Conservation (phyloP, 768 basidiomycete genomes). For the Boletus rubescentipes region DNA sequence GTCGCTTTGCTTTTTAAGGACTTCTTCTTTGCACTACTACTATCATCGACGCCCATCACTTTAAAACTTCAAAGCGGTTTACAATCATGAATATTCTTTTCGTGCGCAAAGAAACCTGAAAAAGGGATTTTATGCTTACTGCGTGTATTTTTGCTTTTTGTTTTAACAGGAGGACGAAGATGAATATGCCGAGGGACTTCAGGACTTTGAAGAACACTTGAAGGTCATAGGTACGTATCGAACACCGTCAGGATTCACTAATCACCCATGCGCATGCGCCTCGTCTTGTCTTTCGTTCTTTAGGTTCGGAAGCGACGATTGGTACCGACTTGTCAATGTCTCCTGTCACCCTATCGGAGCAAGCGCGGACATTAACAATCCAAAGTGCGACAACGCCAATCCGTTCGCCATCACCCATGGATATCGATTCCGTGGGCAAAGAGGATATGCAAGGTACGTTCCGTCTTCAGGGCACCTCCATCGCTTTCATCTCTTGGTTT, state of each 20-base stretch:
- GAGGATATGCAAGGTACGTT: conserved; percentile 20
- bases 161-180: conserved; percentile 26
- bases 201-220: conserved; percentile 9
- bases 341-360: conserved; percentile 18
- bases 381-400: conserved; percentile 5
- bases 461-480: not conserved
- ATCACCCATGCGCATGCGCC: not conserved
- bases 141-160: not conserved
- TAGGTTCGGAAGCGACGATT: conserved; percentile 7
- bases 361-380: conserved; percentile 19
- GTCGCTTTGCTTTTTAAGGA: not conserved
- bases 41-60: conserved; percentile 8
- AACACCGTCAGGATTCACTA: not conserved
- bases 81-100: conserved; percentile 19
- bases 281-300: not conserved
- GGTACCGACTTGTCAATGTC: conserved; percentile 16
- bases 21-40: conserved; percentile 3
- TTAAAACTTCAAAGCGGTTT: conserved; percentile 5
- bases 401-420: conserved; percentile 25
- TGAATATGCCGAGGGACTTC: conserved; percentile 18
- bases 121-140: conserved; percentile 1
- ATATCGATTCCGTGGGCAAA: conserved; percentile 9
- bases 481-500: not conserved
- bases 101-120: conserved; percentile 14
- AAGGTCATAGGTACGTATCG: conserved; percentile 18